Percentiles rank a stretch among this genome's conserved stretches.
phyloP scores from a whole-genome alignment of 768 basidiomycete genomes.

The Leccinum obscurum region DNA sequence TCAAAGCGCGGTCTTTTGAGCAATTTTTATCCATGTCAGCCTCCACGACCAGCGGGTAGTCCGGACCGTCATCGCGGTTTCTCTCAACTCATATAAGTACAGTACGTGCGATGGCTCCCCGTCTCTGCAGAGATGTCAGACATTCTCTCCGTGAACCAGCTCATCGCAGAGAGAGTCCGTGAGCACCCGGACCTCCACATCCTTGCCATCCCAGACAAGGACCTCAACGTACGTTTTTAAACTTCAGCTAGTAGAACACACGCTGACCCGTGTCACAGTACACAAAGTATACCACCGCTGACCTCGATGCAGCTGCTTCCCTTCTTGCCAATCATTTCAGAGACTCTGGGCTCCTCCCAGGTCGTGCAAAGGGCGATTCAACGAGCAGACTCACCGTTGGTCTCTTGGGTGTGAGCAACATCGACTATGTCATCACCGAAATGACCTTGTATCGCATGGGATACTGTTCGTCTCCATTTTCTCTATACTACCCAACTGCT shows the following conservation, averaged over 20 bases:
- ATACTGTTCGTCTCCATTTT: slow-evolving; percentile 23
- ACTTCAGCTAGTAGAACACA: not conserved
- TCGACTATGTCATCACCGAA: slow-evolving; percentile 28
- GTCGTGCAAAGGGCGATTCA: slow-evolving; percentile 26
- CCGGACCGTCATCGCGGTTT: not conserved
- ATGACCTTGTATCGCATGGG: slow-evolving; percentile 33
- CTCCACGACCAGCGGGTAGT: not conserved
- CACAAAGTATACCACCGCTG: slow-evolving; percentile 24
- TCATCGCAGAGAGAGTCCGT: slow-evolving; percentile 21
- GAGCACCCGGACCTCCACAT: slow-evolving; percentile 24
- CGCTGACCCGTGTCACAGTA: slow-evolving; percentile 16
- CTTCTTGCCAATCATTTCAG: slow-evolving; percentile 26
- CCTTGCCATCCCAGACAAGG: slow-evolving; percentile 27
- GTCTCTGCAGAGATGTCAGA: slow-evolving; percentile 16
- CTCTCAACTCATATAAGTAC: no score
- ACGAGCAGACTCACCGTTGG: slow-evolving; percentile 28
- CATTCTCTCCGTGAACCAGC: slow-evolving; percentile 30
- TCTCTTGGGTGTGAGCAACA: slow-evolving; percentile 28
- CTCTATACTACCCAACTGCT: not conserved
- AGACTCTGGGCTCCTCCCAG: slow-evolving; percentile 18
- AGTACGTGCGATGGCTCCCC: not conserved
- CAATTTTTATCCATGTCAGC: not conserved
- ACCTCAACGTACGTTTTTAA: slow-evolving; percentile 17
- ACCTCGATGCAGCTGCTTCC: slow-evolving; percentile 29
- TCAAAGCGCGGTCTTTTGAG: not conserved